Base-by-base conservation (phyloP, 495 filamentous ascomycete species). In the Penicillium mononematosum region DNA sequence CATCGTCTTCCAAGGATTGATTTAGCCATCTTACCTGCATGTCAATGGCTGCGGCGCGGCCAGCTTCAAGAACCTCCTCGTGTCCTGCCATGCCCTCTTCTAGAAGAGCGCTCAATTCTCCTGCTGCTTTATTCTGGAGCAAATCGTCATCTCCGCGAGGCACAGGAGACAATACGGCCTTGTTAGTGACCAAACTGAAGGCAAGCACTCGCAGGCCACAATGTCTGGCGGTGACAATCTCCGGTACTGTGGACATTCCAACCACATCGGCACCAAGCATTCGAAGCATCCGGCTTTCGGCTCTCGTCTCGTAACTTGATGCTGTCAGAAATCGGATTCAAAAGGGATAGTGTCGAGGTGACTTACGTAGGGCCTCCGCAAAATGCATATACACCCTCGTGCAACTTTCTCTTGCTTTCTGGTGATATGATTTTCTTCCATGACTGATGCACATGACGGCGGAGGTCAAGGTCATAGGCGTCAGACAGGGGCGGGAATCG, bases 161-260 rank as follows among this genome's bases (percentile, higher is more conserved):
- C 0, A 79, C 84, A 5, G 85, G 76, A 45, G 86, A 81, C 36
- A 89, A 67, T 9, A 91, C 85, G 3, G 85, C 83, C 10, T 74
- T 83, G 65, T 92, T 92, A 17, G 88, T 91, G n/a, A 91, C 87
- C 22, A 92, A 71, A 57, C 87, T 90, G 59, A 90, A 80, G 32
- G 87, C 88, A 42, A 90, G 66, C n/a, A 91, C 84, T 31, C 82
- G 76, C 53, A 92, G 78, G 11, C 82, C 85, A 54, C 79, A 84
- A 64, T 92, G 88, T 59, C 88, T 78, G 14, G 88, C 88, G 17
- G 87, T 83, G 48, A 90, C 80, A 41, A 90, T 85, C 65, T 92
- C 88, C 11, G 88, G 88, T 16, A 91, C 85, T 6, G 88, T 90
- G 17, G 85, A 88, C 88, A 91, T 91, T 9, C 88, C 88, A 4